phyloP scores from a whole-genome alignment of 768 basidiomycete genomes.

The Brasilioporus rufonigricans region DNA sequence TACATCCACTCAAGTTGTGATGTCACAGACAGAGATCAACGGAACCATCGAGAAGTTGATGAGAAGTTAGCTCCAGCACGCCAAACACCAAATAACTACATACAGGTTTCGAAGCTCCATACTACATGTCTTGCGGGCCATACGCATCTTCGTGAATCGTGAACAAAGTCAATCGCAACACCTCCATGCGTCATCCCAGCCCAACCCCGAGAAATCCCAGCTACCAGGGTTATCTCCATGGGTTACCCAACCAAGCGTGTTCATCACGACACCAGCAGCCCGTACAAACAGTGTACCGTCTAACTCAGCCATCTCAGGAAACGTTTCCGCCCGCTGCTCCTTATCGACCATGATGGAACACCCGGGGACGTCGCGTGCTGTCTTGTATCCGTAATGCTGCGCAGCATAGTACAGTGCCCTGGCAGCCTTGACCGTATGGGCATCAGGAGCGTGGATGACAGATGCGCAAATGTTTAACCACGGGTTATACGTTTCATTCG shows the following conservation, averaged over 20 bases:
- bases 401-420: slow-evolving; percentile 49
- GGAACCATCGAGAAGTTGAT: too few relatives aligned
- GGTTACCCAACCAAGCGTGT: slow-evolving; percentile 53
- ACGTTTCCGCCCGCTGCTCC: slow-evolving; percentile 41
- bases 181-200: slow-evolving; percentile 63
- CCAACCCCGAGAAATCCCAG: slow-evolving; percentile 59
- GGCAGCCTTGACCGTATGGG: slow-evolving; percentile 51
- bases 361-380: slow-evolving; percentile 41
- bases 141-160: too few relatives aligned
- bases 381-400: slow-evolving; percentile 43
- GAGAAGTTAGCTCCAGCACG: too few relatives aligned
- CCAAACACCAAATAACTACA: too few relatives aligned
- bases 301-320: slow-evolving; percentile 39
- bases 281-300: slow-evolving; percentile 60
- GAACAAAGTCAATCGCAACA: slow-evolving; percentile 28
- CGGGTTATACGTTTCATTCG: slow-evolving; percentile 42
- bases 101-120: too few relatives aligned
- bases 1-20: too few relatives aligned
- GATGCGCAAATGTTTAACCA: slow-evolving; percentile 51
- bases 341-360: slow-evolving; percentile 33
- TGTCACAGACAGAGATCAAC: too few relatives aligned
- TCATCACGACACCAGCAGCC: slow-evolving; percentile 55
- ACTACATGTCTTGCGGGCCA: too few relatives aligned
- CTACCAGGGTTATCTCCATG: slow-evolving; percentile 46
- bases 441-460: slow-evolving; percentile 47